These are phyloP conservation scores for Kregervanrija pseudodelftensis DNA, from an alignment of 805 yeast species.

Conservation along the genomic window DNA sequence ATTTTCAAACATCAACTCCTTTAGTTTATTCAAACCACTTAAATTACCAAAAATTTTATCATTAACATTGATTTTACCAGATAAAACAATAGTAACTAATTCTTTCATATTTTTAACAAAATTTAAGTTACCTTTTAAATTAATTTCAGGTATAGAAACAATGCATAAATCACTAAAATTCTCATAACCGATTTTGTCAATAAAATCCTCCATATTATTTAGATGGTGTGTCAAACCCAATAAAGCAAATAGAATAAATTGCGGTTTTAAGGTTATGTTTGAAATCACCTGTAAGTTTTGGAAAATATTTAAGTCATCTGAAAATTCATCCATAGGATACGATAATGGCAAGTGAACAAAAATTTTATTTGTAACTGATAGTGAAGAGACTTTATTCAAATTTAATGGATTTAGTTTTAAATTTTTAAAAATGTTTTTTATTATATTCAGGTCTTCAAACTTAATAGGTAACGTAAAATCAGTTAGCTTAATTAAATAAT, in stretches of 20 bases:
- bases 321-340: slow-evolving; percentile 1
- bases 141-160: slow-evolving; percentile 1
- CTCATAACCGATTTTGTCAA: background rate
- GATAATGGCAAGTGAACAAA: slow-evolving; percentile 4
- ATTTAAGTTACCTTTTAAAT: slow-evolving; percentile 1
- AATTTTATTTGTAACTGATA: background rate
- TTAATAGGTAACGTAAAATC: slow-evolving; percentile 5
- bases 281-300: too few relatives aligned
- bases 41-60: slow-evolving; percentile 1
- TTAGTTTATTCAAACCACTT: background rate
- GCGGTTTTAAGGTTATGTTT: too few relatives aligned
- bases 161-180: slow-evolving; percentile 8
- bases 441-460: slow-evolving; percentile 1
- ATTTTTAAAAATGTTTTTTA: background rate
- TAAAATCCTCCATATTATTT: slow-evolving; percentile 1
- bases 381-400: too few relatives aligned
- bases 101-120: slow-evolving; percentile 4
- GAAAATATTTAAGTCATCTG: too few relatives aligned
- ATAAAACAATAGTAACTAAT: slow-evolving; percentile 5
- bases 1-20: slow-evolving; percentile 7
- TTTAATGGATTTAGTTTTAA: background rate
- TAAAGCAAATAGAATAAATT: slow-evolving; percentile 1
- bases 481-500: slow-evolving; percentile 1
- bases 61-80: slow-evolving; percentile 4
- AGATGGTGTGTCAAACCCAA: background rate